A percentile compares a stretch with the other conserved stretches of the same genome.
phyloP scores from a whole-genome alignment of 371 early-diverging fungal genomes.

The Rhizopus arrhizus region DNA sequence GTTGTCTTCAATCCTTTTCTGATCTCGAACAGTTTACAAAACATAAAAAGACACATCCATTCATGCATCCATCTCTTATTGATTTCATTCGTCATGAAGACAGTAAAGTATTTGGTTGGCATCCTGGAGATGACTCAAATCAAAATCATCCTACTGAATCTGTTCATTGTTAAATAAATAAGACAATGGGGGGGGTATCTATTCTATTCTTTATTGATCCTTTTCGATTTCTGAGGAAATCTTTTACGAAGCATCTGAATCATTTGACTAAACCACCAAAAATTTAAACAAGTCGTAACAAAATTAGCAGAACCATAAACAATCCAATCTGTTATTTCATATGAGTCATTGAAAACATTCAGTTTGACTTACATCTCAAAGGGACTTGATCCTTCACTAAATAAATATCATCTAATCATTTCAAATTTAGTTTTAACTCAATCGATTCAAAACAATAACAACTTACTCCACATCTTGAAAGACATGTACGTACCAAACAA shows the following conservation, averaged over 20 bases:
- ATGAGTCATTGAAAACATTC: not conserved
- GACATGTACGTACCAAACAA: conserved; percentile 81
- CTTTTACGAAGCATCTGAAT: conserved; percentile 53
- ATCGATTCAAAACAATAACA: not conserved
- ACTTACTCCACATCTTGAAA: conserved; percentile 61
- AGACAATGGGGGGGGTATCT: no score
- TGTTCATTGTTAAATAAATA: not conserved
- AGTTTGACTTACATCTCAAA: conserved; percentile 40
- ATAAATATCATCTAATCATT: conserved; percentile 35
- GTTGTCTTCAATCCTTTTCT: conserved; percentile 79
- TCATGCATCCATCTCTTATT: conserved; percentile 11
- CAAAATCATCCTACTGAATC: not conserved
- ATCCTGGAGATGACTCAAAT: conserved; percentile 27
- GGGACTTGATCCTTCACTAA: conserved; percentile 66
- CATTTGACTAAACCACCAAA: conserved; percentile 84
- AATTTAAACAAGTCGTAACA: conserved; percentile 68
- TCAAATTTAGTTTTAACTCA: no score
- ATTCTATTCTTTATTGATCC: conserved; percentile 2
- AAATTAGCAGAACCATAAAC: conserved; percentile 69
- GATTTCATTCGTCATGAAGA: conserved; percentile 24
- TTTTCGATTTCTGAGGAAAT: conserved; percentile 22
- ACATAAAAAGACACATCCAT: conserved; percentile 59
- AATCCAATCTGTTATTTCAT: conserved; percentile 39
- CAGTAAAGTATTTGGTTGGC: conserved; percentile 21
- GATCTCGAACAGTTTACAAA: conserved; percentile 74